Evolutionary conservation across 2,329 filamentous ascomycete genomes (phyloP), one percentile per base, ranked within the genome.

Genomic region (Kalmusia sp.): DNA sequence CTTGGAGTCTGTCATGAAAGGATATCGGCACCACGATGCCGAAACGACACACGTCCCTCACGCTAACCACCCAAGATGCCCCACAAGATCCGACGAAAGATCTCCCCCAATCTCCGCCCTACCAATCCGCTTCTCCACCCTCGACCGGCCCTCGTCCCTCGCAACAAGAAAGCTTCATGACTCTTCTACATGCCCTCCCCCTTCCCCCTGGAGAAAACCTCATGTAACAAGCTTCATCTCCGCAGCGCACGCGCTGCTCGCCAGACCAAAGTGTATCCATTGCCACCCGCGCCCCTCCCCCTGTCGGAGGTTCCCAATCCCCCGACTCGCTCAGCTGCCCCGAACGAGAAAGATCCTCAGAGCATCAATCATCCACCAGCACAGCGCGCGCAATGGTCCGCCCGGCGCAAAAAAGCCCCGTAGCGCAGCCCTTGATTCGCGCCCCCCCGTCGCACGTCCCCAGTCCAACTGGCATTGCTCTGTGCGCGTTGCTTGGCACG

Each of bases 21-120:
- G n/a, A n/a, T n/a, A n/a, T 33, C 25, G 24, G 39, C 37, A 14
- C n/a, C 19, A n/a, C 19, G 25, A 24, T 21, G 19, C 24, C 24
- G 39, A 21, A 14, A 24, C 22, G 28, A 6, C 30, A 6, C 30
- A 33, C 30, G 30, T 6, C 11, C 30, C 30, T 14, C 30, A 4
- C 5, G 15, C 30, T 14, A 14, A 30, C 6, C 30, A 33, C 30
- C 6, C 30, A 33, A 5, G 6, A 5, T 7, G 41, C 41, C 41
- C 28, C 27, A 44, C 17, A 33, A 8, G 15, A 43, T 22, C 28
- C 30, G 17, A 31, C 40, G 28, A 31, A 43, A 22, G 39, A 43
- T 45, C 41, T 45, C 28, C 40, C 12, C 27, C 39, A 30, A 43
- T 31, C 15, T 43, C 39, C 25, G 39, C 38, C 27, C 39, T 41